Conservation (phyloP, 2,329 filamentous ascomycete species). For the Trichoderma sp. region DNA sequence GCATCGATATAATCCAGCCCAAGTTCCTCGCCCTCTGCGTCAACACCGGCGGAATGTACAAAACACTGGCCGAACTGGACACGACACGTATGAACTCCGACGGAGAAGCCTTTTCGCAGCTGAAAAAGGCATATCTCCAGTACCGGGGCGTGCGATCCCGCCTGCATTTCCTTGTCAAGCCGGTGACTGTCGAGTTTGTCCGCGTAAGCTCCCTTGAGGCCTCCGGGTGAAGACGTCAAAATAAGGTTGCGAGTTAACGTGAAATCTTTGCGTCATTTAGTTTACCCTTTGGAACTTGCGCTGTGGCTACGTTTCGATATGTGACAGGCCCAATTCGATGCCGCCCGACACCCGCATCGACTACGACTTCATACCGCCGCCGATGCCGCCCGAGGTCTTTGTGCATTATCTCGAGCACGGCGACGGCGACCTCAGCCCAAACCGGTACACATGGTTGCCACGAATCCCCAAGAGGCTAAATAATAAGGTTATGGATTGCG, state of each 20-base stretch:
- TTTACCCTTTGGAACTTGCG: not conserved
- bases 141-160: not conserved
- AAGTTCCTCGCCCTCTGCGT: not conserved
- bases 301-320: not conserved
- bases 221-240: too few relatives aligned
- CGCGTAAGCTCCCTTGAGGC: too few relatives aligned
- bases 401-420: not conserved
- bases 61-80: not conserved
- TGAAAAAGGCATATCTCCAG: not conserved
- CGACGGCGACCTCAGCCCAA: not conserved
- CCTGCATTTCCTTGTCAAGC: not conserved
- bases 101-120: not conserved
- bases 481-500: not conserved
- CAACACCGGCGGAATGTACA: not conserved
- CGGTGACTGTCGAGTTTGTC: not conserved
- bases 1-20: not conserved
- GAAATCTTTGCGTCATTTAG: not conserved
- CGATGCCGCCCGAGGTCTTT: not conserved
- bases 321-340: not conserved
- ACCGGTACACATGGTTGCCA: not conserved
- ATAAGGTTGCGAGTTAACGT: not conserved
- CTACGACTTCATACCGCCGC: not conserved
- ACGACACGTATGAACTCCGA: not conserved
- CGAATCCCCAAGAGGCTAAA: not conserved
- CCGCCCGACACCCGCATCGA: not conserved